A percentile compares a stretch with the other conserved stretches of the same genome.
phyloP scores from a whole-genome alignment of 2,329 filamentous ascomycete species.

The Pseudogymnoascus sp. region DNA sequence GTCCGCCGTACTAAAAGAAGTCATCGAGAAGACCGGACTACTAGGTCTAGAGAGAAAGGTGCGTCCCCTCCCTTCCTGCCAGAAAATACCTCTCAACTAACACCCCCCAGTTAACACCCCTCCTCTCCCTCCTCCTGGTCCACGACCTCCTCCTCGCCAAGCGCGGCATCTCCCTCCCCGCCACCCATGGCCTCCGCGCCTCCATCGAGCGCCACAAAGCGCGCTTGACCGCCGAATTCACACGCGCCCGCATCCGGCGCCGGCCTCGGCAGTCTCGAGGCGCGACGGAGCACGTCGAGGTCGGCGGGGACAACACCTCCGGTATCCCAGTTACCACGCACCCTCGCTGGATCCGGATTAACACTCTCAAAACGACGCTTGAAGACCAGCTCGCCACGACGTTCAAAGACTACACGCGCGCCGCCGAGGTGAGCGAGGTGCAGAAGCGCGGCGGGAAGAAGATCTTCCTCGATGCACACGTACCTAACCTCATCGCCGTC shows the following conservation, averaged over 20 bases:
- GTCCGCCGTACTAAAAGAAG: constrained; percentile 77
- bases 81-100: background rate
- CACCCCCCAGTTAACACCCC: constrained; percentile 62
- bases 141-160: constrained; percentile 84
- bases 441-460: constrained; percentile 41
- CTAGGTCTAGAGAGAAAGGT: constrained; percentile 82
- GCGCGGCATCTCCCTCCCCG: constrained; percentile 72
- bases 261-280: constrained; percentile 61
- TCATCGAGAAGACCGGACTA: constrained; percentile 75
- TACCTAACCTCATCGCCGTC: constrained; percentile 78
- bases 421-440: constrained; percentile 51
- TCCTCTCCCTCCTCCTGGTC: constrained; percentile 71
- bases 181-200: constrained; percentile 68
- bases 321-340: constrained; percentile 38
- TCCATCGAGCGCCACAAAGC: constrained; percentile 76
- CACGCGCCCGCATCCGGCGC: constrained; percentile 66
- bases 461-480: constrained; percentile 68
- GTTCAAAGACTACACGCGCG: constrained; percentile 58
- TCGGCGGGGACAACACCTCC: constrained; percentile 39
- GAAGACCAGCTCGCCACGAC: constrained; percentile 67
- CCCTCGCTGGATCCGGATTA: constrained; percentile 90
- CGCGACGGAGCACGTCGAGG: constrained; percentile 49
- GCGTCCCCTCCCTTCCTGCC: constrained; percentile 9
- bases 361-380: constrained; percentile 66
- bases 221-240: constrained; percentile 74